Evolutionary conservation across 768 basidiomycete genomes (phyloP).

Genomic region (Clathrus columnatus): DNA sequence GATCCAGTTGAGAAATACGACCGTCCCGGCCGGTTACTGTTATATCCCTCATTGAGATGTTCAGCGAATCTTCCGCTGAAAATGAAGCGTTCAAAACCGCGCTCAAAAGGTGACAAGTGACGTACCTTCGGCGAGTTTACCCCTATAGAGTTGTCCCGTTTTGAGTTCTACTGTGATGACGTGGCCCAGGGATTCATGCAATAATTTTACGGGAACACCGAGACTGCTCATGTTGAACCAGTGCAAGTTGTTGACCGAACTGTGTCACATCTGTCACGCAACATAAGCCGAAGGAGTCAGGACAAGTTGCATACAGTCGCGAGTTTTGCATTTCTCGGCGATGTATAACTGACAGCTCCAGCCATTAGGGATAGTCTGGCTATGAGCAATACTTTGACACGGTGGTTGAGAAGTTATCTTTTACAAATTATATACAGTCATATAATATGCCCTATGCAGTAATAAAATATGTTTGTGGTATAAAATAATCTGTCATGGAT

Average conservation of each 20-base stretch:
- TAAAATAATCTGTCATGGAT: no score
- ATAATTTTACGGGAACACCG: conserved; percentile 91
- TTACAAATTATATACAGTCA: neutral
- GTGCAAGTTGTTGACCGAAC: neutral
- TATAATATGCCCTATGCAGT: neutral
- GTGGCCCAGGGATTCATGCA: conserved; percentile 95
- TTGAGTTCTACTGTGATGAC: conserved; percentile 97
- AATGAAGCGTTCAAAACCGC: neutral
- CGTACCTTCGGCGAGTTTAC: conserved; percentile 93
- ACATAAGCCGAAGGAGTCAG: no score
- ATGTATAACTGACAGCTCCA: no score
- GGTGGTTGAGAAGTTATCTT: no score
- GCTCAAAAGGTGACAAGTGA: conserved; percentile 8
- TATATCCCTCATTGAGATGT: conserved; percentile 92
- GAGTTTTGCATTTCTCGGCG: no score
- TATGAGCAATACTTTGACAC: no score
- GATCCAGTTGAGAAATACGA: conserved; percentile 95
- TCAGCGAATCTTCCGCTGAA: conserved; percentile 96
- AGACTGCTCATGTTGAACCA: conserved; percentile 36
- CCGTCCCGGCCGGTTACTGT: conserved; percentile 98
- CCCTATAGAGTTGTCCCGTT: conserved; percentile 93
- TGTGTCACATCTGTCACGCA: neutral
- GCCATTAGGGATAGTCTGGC: no score
- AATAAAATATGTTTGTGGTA: neutral
- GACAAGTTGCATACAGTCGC: no score